A percentile compares a stretch with the other conserved stretches of the same genome.
phyloP scores from a whole-genome alignment of 768 basidiomycete species.

The Suillus brevipes region DNA sequence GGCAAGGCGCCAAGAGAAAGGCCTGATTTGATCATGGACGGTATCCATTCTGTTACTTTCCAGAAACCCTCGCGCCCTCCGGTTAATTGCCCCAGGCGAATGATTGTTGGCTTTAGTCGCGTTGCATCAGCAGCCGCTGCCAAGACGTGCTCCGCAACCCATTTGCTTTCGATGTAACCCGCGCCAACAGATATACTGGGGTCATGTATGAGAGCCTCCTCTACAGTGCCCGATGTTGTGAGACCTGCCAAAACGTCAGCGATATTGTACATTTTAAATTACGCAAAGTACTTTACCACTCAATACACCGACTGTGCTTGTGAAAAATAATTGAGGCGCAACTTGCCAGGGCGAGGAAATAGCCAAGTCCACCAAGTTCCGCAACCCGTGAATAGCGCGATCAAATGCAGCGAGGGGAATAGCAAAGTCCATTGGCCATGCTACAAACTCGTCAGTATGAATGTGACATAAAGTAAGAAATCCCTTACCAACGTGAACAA shows the following conservation, averaged over 20 bases:
- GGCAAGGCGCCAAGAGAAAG: constrained; percentile 35
- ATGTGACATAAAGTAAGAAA: neutral
- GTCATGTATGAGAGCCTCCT: constrained; percentile 23
- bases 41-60: constrained; percentile 47
- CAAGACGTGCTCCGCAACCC: constrained; percentile 42
- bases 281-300: constrained; percentile 8
- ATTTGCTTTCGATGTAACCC: constrained; percentile 45
- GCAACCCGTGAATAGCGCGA: constrained; percentile 25
- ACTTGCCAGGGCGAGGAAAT: constrained; percentile 19
- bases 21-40: constrained; percentile 36
- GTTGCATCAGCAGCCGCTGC: constrained; percentile 29
- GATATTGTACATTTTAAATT: neutral
- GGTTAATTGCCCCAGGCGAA: constrained; percentile 46
- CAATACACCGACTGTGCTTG: constrained; percentile 36
- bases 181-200: constrained; percentile 27
- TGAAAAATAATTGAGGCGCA: constrained; percentile 30
- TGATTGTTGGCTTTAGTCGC: constrained; percentile 31
- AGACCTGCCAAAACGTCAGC: neutral
- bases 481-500: constrained; percentile 9
- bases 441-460: constrained; percentile 15
- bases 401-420: constrained; percentile 33
- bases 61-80: constrained; percentile 43
- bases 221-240: neutral
- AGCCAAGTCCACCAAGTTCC: constrained; percentile 37
- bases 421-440: constrained; percentile 44